Base-by-base conservation (phyloP, 192 early-diverging fungal species). In the Podila horticola region DNA sequence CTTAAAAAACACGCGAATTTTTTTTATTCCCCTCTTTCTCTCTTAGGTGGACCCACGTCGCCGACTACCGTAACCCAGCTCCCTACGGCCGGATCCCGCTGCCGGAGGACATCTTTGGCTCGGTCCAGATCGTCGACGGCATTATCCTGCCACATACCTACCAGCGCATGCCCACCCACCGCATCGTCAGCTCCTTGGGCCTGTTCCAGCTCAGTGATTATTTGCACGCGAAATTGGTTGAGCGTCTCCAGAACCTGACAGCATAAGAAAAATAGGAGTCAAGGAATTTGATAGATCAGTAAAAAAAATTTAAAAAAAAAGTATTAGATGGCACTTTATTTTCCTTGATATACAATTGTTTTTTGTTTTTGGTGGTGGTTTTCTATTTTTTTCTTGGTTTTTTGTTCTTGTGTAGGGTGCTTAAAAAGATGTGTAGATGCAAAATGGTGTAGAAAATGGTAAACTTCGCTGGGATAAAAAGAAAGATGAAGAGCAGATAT, bases 51-150 rank as follows among this genome's bases (percentile, higher is more conserved):
- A 81, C 77, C 12, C 77, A 81, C 20, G 65, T 81, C 26, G 62
- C 67, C 2, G 77, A 81, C 60, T 66, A 69, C 24, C 70, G 77
- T 34, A 81, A 81, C 29, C 77, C 77, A 0, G 71, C 77, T 13
- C 77, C 77, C 3, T 73, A 69, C 34, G 77, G 77, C 68, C 72
- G 90, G 24, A 91, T 90, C 45, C 88, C 89, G 19, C 66, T 71
- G 30, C 89, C 90, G 22, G 90, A 91, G 62, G 88, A 91, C 72
- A 91, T 90, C 30, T 85, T 91, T 72, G 90, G 90, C 30, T 88
- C 86, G 63, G 86, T 91, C 8, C 64, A 87, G 58, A 65, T 91
- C 13, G 58, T 82, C 17, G 69, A 84, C 65, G 90, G 90, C 1
- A 58, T 72, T 7, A 88, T 91, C 36, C 62, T 87, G 15, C 67